Base-by-base conservation (phyloP, 2,329 filamentous ascomycete species). In the Colletotrichum siamense region DNA sequence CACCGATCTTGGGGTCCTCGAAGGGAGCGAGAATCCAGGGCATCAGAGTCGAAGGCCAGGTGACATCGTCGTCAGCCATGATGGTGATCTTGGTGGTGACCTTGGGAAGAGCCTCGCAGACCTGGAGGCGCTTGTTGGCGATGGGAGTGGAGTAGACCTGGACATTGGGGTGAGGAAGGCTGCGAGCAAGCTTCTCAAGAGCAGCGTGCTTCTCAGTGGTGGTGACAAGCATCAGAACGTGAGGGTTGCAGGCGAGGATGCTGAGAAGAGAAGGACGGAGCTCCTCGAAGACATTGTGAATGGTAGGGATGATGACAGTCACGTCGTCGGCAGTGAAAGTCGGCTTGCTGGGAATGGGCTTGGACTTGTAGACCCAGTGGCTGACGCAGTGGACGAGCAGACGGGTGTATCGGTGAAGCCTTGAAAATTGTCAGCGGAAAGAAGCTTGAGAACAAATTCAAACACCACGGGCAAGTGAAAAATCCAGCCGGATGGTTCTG, bases 51-150 rank as follows among this genome's bases (percentile, higher is more conserved):
- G 90, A 89, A 5, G 96, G 96, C 94, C 96, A 98, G 80, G 94
- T 96, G 77, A 99, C 96, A 84, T 99, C 96, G 85, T 99, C 96
- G 83, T 99, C 96, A 30, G 96, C 96, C 88, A 99, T 95, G 81
- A 99, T 91, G 49, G 95, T 98, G 82, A 99, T 96, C 68, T 90
- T 87, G 0, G 96, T 98, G 79, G 88, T 90, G 74, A 98, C 95
- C 79, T 95, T 91, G 24, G 96, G 96, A 64, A 99, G 95, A 5
- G 96, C 96, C 82, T 95, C 92, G 84, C 95, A 98, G 83, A 99
- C 96, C 85, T 99, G 96, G 24, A 96, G 92, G 71, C 96, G 94
- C 88, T 99, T 99, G 88, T 99, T 99, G 80, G 96, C 96, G 82
- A 98, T 96, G 77, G 91, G 89, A 34, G 96, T 95, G 78, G 91